These are phyloP conservation scores for Arctostaphylos glauca DNA, from an alignment of 148 eudicot species.

Conservation along the genomic window DNA sequence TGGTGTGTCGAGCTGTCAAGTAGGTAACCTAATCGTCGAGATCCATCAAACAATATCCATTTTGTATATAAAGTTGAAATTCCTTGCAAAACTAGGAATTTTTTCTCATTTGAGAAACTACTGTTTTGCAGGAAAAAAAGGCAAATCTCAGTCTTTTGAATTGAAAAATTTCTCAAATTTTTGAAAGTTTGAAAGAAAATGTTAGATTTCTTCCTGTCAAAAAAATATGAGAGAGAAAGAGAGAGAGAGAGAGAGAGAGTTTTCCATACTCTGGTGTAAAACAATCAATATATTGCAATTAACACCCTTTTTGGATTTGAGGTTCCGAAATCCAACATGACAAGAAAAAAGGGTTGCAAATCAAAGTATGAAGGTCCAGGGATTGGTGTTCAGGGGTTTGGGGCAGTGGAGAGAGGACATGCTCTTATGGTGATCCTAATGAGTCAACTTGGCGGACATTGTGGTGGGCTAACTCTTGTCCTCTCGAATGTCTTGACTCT, in stretches of 20 bases:
- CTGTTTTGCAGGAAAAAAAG: neutral
- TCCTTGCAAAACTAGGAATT: neutral
- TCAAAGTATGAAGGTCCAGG: neutral
- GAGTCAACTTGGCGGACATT: neutral
- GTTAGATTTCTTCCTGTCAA: too few relatives aligned
- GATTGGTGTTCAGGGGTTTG: neutral
- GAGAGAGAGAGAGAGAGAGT: too few relatives aligned
- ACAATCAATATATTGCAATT: neutral
- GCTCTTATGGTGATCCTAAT: neutral
- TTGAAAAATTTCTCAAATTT: neutral
- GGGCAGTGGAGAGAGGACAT: neutral
- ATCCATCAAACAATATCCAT: neutral
- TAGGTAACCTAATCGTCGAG: neutral
- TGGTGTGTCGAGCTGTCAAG: neutral
- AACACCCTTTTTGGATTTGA: neutral
- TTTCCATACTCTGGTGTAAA: too few relatives aligned
- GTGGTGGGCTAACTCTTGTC: neutral
- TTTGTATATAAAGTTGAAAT: neutral
- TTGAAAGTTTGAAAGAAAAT: neutral
- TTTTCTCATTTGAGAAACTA: neutral
- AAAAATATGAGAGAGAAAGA: too few relatives aligned
- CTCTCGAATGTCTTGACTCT: neutral
- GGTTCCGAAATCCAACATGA: neutral
- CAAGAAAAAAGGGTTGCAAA: neutral
- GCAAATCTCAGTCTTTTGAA: neutral